Percentiles rank a stretch among this genome's conserved stretches.
phyloP scores from a whole-genome alignment of 2,329 filamentous ascomycete species.

The Magnaporthiopsis incrustans region DNA sequence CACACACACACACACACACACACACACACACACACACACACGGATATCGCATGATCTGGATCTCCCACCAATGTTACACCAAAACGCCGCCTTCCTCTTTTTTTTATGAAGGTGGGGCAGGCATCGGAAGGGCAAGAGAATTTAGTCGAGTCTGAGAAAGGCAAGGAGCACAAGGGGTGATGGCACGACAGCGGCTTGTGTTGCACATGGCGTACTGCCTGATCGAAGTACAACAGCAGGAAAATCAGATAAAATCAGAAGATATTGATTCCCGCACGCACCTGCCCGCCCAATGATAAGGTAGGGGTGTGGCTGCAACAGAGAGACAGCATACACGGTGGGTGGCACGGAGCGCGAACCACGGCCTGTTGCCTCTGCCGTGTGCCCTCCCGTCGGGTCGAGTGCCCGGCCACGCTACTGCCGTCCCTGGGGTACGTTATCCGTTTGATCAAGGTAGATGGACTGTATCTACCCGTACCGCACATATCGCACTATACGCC shows the following conservation, averaged over 20 bases:
- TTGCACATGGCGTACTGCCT: not conserved
- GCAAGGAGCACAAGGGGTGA: not conserved
- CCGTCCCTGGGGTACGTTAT: no score
- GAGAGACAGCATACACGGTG: not conserved
- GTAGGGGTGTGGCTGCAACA: not conserved
- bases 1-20: no score
- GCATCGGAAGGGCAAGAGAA: not conserved
- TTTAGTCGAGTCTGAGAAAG: not conserved
- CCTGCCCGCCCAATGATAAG: not conserved
- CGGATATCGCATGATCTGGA: not conserved
- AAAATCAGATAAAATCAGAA: not conserved
- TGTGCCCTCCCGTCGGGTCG: no score
- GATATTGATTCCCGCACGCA: not conserved
- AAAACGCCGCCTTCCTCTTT: not conserved
- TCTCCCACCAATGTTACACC: not conserved
- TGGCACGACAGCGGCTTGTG: not conserved
- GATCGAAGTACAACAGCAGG: not conserved
- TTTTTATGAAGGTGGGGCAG: no score
- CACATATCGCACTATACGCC: not conserved
- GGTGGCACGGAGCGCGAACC: not conserved
- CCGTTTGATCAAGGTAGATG: no score
- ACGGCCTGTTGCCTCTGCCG: no score
- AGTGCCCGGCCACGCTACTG: no score
- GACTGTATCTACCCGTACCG: not conserved
- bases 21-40: no score